Evolutionary conservation across 768 basidiomycete genomes (phyloP).

Genomic region (Naematelia encephala): DNA sequence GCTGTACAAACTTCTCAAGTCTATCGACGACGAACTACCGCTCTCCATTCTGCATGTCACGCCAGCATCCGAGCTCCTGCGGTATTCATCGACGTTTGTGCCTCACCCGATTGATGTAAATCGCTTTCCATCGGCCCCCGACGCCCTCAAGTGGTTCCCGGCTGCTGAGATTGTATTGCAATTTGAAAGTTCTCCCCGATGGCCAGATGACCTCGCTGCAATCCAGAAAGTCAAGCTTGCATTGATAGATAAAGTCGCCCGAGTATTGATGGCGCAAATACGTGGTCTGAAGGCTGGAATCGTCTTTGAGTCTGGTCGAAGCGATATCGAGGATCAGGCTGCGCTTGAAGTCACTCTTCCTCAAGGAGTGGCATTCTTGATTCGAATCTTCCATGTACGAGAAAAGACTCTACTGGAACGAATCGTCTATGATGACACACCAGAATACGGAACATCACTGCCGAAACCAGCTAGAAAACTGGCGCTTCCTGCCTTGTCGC

Average conservation of each 20-base stretch:
- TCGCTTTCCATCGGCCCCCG: conserved; percentile 52
- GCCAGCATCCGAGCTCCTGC: conserved; percentile 67
- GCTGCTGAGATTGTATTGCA: conserved; percentile 74
- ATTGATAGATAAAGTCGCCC: conserved; percentile 77
- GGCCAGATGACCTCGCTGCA: conserved; percentile 91
- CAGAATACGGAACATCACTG: conserved; percentile 24
- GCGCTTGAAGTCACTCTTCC: conserved; percentile 72
- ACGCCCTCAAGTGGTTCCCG: conserved; percentile 64
- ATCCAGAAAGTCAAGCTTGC: conserved; percentile 94
- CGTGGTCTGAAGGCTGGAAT: conserved; percentile 60
- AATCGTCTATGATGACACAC: conserved; percentile 55
- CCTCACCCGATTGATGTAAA: conserved; percentile 67
- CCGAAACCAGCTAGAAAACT: conserved; percentile 36
- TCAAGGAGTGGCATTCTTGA: conserved; percentile 81
- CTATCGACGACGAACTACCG: conserved; percentile 66
- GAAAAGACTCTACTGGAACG: conserved; percentile 75
- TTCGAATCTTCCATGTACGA: conserved; percentile 80
- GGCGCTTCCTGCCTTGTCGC: conserved; percentile 31
- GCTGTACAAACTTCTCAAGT: conserved; percentile 71
- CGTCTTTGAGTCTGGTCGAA: conserved; percentile 57
- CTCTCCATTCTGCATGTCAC: conserved; percentile 72
- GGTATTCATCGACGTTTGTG: conserved; percentile 77
- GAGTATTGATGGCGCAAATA: conserved; percentile 59
- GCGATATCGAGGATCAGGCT: conserved; percentile 66
- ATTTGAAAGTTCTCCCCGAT: conserved; percentile 86